Base-by-base conservation (phyloP, 192 early-diverging fungal species). In the Backusella parvicylindrica region DNA sequence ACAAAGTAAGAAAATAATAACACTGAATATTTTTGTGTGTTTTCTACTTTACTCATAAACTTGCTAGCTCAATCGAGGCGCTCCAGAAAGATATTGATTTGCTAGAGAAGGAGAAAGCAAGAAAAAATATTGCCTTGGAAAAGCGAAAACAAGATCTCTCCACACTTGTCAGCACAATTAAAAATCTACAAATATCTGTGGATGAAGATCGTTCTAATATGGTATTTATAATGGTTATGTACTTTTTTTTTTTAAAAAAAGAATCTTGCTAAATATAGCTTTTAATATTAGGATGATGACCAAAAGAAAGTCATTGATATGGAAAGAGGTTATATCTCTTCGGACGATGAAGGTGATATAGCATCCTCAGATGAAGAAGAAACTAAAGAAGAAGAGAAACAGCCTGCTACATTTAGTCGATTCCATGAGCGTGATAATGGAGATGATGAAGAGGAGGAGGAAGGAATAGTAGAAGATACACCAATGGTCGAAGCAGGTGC, bases 371-470 rank as follows among this genome's bases (percentile, higher is more conserved):
- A 71, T 41, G 36, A 50, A 30, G 68, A 40, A 23, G 50, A 53
- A 37, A 31, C 23, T 0, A 35, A 68, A 6, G 63, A 72, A 53
- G 70, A 75, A 49, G 74, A 75, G 18, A 69, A 38, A n/a, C 23
- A 40, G 15, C 31, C 71, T 21, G 64, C 50, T 6, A 32, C 43
- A 18, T 70, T 47, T 18, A 71, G 73, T 64, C 65, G 79, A 36
- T 81, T 81, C 56, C 66, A 76, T 12, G 79, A 81, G 21, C 40
- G 79, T 53, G 63, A 81, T 41, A 72, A 81, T 21, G 77, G 70
- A 13, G 77, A 70, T 21, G 77, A 79, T 60, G 77, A 79, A 56
- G 71, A 69, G 3, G 67, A 73, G 18, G 79, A 81, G 32, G 79
- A 81, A 35, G 79, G 79, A 40, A 72, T 78, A 21, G 64, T 78